A percentile compares a stretch with the other conserved stretches of the same genome.
Evolutionary conservation across 129 eudicot genomes (phyloP).

Genomic region (Tagetes erecta): DNA sequence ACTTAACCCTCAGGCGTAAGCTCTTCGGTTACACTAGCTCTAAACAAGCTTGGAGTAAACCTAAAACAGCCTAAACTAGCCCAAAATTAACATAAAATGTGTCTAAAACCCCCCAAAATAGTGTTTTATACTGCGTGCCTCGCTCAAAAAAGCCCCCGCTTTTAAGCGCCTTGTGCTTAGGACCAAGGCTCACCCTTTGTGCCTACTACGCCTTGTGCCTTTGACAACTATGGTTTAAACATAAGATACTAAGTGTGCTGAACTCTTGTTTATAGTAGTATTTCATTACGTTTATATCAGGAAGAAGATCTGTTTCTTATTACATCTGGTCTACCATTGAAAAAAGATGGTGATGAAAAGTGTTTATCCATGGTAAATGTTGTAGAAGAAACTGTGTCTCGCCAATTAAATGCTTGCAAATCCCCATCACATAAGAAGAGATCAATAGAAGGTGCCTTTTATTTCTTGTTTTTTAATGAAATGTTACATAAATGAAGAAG

Average conservation of each 20-base stretch:
- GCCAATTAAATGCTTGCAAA: conserved; percentile 88
- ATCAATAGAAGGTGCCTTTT: conserved; percentile 63
- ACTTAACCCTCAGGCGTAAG: too few relatives aligned
- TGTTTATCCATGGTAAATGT: conserved; percentile 82
- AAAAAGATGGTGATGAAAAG: conserved; percentile 84
- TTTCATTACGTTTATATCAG: conserved; percentile 39
- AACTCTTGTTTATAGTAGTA: conserved; percentile 16
- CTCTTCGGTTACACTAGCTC: too few relatives aligned
- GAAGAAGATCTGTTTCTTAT: conserved; percentile 90
- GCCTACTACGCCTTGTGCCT: too few relatives aligned
- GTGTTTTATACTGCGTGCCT: too few relatives aligned
- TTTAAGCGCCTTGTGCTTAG: too few relatives aligned
- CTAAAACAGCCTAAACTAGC: too few relatives aligned
- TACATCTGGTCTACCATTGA: conserved; percentile 83
- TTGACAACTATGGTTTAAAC: background rate
- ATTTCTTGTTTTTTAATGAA: background rate
- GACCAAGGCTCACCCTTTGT: too few relatives aligned
- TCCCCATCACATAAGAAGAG: conserved; percentile 68
- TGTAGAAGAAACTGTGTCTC: conserved; percentile 82
- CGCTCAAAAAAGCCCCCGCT: too few relatives aligned
- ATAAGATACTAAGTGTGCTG: background rate
- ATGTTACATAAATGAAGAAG: conserved; percentile 22
- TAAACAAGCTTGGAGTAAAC: too few relatives aligned
- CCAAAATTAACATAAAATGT: too few relatives aligned
- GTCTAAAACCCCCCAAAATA: too few relatives aligned